phyloP scores from a whole-genome alignment of 2,329 filamentous ascomycete genomes.

The Ascochyta lentis region DNA sequence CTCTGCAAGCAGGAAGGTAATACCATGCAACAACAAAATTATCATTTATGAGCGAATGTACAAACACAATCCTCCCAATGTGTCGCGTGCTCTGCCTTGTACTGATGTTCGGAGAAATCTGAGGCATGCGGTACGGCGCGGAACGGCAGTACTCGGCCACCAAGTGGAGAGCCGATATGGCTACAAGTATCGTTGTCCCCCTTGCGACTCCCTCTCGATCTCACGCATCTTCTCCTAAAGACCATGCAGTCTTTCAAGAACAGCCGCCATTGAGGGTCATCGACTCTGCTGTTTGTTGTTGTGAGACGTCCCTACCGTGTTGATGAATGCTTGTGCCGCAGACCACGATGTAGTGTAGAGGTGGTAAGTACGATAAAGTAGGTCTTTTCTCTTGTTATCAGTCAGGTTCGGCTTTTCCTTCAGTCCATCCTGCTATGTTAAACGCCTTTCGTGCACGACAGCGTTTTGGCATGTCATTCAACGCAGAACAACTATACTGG shows the following conservation, averaged over 20 bases:
- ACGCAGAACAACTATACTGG: no score
- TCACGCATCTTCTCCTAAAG: not conserved
- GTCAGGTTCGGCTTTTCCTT: not conserved
- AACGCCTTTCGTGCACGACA: no score
- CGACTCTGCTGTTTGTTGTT: not conserved
- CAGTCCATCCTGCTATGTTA: not conserved
- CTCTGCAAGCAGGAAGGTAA: not conserved
- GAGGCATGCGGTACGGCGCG: not conserved
- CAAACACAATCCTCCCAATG: not conserved
- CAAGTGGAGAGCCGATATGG: slow-evolving; percentile 12
- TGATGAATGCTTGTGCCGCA: not conserved
- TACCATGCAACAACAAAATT: not conserved
- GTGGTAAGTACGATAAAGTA: not conserved
- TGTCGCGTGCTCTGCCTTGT: not conserved
- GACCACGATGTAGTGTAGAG: not conserved
- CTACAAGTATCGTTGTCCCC: slow-evolving; percentile 4
- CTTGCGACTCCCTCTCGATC: not conserved
- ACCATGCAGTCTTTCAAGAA: not conserved
- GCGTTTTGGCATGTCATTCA: no score
- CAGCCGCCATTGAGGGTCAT: not conserved
- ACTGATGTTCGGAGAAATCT: not conserved
- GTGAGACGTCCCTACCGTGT: not conserved
- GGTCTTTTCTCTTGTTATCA: not conserved
- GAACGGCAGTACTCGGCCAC: slow-evolving; percentile 5
- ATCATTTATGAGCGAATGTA: not conserved